Percentiles rank a stretch among this genome's conserved stretches.
phyloP scores from a whole-genome alignment of 106 monocot genomes.

The Phalaenopsis aphrodite region DNA sequence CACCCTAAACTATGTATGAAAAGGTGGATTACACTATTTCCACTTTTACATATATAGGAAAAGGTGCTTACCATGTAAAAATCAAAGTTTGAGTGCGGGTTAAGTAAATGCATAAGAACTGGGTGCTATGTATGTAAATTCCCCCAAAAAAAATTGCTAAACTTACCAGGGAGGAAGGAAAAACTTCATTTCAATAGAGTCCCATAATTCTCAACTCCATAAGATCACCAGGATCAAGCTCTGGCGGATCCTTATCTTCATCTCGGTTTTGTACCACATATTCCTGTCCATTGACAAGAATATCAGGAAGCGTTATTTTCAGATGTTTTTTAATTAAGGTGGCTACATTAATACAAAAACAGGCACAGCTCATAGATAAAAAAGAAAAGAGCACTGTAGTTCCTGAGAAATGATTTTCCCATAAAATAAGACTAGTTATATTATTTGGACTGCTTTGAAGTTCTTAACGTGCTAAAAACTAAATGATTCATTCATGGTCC shows the following conservation, averaged over 20 bases:
- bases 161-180: background rate
- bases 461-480: no score
- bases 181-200: constrained; percentile 42
- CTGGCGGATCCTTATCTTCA: constrained; percentile 40
- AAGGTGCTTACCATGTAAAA: no score
- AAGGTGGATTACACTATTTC: no score
- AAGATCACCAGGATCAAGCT: constrained; percentile 76
- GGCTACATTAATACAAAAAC: background rate
- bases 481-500: no score
- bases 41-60: no score
- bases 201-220: constrained; percentile 76
- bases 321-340: no score
- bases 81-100: no score
- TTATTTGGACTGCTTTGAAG: no score
- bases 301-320: background rate
- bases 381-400: background rate
- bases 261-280: constrained; percentile 81
- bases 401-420: background rate
- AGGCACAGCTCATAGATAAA: background rate
- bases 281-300: constrained; percentile 39
- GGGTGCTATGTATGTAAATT: no score
- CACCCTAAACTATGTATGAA: no score
- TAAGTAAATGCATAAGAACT: no score
- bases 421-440: no score
- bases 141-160: background rate